These are phyloP conservation scores for Comarum palustre DNA, from an alignment of 306 rosid species.

Conservation along the genomic window DNA sequence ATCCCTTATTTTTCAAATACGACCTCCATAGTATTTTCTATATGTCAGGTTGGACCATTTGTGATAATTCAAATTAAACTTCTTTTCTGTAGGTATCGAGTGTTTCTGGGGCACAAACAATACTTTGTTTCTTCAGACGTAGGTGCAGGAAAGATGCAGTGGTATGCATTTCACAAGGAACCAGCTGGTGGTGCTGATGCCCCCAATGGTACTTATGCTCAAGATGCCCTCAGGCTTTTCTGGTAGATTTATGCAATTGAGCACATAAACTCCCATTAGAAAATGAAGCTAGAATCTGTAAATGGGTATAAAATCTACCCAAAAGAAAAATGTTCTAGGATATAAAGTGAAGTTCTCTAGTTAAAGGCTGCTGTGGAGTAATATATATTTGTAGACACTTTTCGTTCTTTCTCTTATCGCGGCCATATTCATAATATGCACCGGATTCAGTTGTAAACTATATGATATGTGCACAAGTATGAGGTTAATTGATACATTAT, in stretches of 20 bases:
- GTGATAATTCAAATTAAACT: conserved; percentile 30
- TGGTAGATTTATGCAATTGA: conserved; percentile 4
- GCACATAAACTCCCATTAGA: not conserved
- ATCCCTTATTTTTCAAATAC: conserved; percentile 4
- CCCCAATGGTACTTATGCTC: conserved; percentile 45
- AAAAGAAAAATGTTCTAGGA: not conserved
- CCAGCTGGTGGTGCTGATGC: conserved; percentile 70
- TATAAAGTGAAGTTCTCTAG: not conserved
- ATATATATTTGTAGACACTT: not conserved
- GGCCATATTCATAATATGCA: not conserved
- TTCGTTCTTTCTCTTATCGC: not conserved
- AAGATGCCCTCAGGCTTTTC: conserved; percentile 23
- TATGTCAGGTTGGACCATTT: conserved; percentile 11
- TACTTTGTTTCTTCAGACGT: conserved; percentile 97
- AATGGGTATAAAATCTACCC: not conserved
- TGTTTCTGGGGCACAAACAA: conserved; percentile 96
- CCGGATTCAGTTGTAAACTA: not conserved
- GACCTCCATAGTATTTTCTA: conserved; percentile 1
- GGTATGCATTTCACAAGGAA: conserved; percentile 94
- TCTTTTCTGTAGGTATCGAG: conserved; percentile 76
- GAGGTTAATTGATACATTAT: not conserved
- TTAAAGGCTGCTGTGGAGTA: not conserved
- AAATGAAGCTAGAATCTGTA: not conserved
- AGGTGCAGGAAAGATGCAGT: conserved; percentile 97
- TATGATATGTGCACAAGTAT: not conserved